Base-by-base conservation (phyloP, 306 rosid genomes). In the Macrotyloma uniflorum region DNA sequence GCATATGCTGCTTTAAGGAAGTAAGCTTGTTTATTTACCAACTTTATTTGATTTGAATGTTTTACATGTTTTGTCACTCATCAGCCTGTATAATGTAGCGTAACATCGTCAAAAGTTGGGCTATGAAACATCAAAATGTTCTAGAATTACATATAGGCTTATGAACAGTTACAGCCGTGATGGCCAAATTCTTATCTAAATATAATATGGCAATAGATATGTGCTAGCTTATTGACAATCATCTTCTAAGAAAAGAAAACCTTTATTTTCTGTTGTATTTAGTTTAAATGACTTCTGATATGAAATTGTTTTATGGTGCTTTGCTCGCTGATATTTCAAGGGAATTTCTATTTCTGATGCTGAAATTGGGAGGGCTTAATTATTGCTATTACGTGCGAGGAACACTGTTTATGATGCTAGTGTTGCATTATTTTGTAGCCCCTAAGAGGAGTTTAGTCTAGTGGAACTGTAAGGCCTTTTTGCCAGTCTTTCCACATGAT, bases 1-100 rank as follows among this genome's bases (percentile, higher is more conserved):
- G 89, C 97, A 67, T 96, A 96, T 82, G 96, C 96, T 63, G 91
- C 96, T 83, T 80, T 96, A 87, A 87, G 95, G 86, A 96, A 89
- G 99, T 95, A 89, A 93, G 99, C 57, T 87, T 79, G 53, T 70
- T 19, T 49, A 58, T 79, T 68, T 76, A 61, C 47, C 46, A 43
- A 68, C 82, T 74, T 28, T 47, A 67, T 75, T 86, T 69, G 55
- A 79, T 81, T 76, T 47, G 12, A 28, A 53, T 47, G 22, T 78
- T 67, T 4, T 54, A 50, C 43, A 32, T 59, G 40, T 59, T 72
- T 78, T 42, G 24, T 57, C 46, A 77, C 47, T 73, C 50, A 80
- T 64, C 71, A 69, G 62, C 73, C 73, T 66, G 16, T 61, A 11
- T 54, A 33, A 38, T 3, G 2, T 22, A 12, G 32, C 28, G 22